These are phyloP conservation scores for Ceratobasidium sp. DNA, from an alignment of 1,284 basidiomycete species.

Conservation along the genomic window DNA sequence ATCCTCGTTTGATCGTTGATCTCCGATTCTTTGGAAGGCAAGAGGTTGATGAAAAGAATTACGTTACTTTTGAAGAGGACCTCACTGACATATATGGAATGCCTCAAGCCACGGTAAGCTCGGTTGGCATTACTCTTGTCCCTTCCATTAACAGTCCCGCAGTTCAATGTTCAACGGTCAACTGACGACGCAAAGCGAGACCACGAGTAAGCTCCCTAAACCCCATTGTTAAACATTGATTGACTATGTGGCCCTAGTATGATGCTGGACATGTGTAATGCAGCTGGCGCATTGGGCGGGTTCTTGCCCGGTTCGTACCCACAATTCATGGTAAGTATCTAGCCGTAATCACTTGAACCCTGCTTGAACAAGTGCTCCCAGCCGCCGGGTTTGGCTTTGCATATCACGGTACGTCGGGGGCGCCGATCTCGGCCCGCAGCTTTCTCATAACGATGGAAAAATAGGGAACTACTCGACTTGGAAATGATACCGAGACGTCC, in stretches of 20 bases:
- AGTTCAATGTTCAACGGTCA: constrained; percentile 8
- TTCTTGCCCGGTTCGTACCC: constrained; percentile 32
- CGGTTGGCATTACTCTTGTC: constrained; percentile 42
- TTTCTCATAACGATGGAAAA: neutral
- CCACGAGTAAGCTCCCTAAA: neutral
- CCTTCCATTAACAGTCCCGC: constrained; percentile 55
- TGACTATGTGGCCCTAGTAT: constrained; percentile 3
- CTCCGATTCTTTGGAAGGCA: constrained; percentile 45
- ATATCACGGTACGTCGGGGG: constrained; percentile 20
- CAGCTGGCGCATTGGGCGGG: constrained; percentile 5
- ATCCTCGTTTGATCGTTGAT: constrained; percentile 45
- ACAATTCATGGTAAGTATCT: constrained; percentile 32
- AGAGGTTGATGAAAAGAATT: constrained; percentile 42
- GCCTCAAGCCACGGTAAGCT: constrained; percentile 49
- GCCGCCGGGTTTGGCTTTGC: constrained; percentile 18
- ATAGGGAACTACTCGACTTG: constrained; percentile 26
- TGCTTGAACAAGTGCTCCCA: neutral
- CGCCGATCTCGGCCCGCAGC: neutral
- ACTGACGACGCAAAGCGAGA: neutral
- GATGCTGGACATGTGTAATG: constrained; percentile 31
- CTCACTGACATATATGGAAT: constrained; percentile 49
- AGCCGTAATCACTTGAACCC: neutral
- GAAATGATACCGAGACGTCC: neutral
- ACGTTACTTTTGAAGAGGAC: constrained; percentile 44
- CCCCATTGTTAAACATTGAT: neutral